These are phyloP conservation scores for Lyophyllum shimeji DNA, from an alignment of 768 basidiomycete species.

Conservation along the genomic window DNA sequence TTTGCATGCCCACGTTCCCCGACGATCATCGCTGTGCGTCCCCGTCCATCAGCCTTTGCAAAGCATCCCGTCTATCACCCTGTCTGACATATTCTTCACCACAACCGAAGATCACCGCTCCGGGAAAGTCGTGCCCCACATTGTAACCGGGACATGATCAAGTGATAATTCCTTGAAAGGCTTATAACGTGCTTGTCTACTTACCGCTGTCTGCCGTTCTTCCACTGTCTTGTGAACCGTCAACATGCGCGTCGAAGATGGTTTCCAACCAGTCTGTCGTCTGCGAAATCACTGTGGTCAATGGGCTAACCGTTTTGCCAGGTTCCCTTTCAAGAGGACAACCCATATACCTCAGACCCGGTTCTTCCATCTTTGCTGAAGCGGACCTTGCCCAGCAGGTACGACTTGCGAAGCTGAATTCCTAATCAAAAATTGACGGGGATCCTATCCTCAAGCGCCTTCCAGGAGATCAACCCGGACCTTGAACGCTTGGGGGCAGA, in stretches of 20 bases:
- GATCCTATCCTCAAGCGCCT: conserved; percentile 30
- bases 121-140: not conserved
- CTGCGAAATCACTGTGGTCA: not conserved
- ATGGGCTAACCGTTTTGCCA: conserved; percentile 16
- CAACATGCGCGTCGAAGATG: conserved; percentile 63
- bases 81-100: conserved; percentile 8
- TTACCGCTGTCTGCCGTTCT: not conserved
- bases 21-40: not conserved
- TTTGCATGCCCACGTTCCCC: not conserved
- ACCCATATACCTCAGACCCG: conserved; percentile 62
- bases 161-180: conserved; percentile 1
- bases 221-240: no score
- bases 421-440: not conserved
- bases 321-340: conserved; percentile 54
- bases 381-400: conserved; percentile 53
- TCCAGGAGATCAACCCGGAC: conserved; percentile 55
- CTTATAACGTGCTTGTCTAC: not conserved
- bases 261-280: conserved; percentile 55
- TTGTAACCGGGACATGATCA: conserved; percentile 5
- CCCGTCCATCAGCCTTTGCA: not conserved
- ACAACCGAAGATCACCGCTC: not conserved
- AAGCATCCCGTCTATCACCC: not conserved
- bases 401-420: conserved; percentile 8
- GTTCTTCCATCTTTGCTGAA: conserved; percentile 61
- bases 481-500: conserved; percentile 58